phyloP scores from a whole-genome alignment of 805 yeast genomes.

The Cyberlindnera amylophila region DNA sequence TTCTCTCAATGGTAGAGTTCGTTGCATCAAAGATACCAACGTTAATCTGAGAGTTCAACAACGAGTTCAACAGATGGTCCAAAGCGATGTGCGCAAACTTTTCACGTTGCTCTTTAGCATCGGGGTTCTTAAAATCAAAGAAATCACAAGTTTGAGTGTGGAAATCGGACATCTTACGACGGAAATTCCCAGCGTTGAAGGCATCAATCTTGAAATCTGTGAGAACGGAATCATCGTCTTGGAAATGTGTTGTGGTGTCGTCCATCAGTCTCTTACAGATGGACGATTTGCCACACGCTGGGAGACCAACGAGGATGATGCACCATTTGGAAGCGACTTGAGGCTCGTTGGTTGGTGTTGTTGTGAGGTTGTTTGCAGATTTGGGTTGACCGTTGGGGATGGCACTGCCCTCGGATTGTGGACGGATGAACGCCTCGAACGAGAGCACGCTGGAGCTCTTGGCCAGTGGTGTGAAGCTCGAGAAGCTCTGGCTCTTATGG shows the following conservation, averaged over 20 bases:
- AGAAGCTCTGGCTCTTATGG: constrained; percentile 19
- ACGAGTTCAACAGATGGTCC: constrained; percentile 40
- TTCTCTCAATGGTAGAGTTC: constrained; percentile 45
- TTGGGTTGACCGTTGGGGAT: constrained; percentile 19
- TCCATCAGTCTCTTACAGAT: constrained; percentile 61
- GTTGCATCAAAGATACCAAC: constrained; percentile 62
- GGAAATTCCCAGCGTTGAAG: constrained; percentile 71
- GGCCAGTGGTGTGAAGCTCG: constrained; percentile 12
- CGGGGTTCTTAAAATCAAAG: constrained; percentile 41
- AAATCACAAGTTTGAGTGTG: constrained; percentile 37
- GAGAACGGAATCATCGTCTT: constrained; percentile 6
- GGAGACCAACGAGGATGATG: constrained; percentile 69
- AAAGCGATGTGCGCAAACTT: constrained; percentile 50
- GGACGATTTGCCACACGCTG: constrained; percentile 76
- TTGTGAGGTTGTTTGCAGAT: constrained; percentile 22
- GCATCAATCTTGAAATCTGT: constrained; percentile 36
- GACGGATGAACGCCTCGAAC: constrained; percentile 17
- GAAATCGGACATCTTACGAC: constrained; percentile 43
- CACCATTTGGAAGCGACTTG: constrained; percentile 44
- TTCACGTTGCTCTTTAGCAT: constrained; percentile 43
- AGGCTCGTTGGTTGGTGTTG: constrained; percentile 27
- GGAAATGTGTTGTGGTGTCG: constrained; percentile 39
- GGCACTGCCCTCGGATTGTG: constrained; percentile 8
- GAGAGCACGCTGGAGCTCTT: background rate
- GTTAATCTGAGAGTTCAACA: constrained; percentile 40